These are phyloP conservation scores for Salmacisia buchloeana DNA, from an alignment of 1,284 basidiomycete species.

Conservation along the genomic window DNA sequence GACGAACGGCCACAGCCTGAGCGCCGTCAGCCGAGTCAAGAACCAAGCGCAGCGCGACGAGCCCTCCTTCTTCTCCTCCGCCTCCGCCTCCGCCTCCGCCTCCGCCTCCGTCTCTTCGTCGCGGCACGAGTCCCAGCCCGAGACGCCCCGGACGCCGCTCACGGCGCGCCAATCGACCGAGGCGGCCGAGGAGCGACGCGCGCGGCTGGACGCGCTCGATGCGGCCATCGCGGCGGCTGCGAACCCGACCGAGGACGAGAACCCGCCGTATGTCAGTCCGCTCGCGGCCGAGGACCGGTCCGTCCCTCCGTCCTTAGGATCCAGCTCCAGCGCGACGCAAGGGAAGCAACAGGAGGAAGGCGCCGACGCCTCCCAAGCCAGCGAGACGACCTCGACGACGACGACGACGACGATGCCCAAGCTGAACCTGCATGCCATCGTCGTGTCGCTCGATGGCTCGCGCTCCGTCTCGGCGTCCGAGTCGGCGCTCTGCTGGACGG, in stretches of 20 bases:
- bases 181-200: neutral
- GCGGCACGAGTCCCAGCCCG: too few relatives aligned
- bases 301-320: conserved; percentile 26
- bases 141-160: too few relatives aligned
- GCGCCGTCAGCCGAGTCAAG: too few relatives aligned
- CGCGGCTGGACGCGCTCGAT: conserved; percentile 4
- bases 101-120: neutral
- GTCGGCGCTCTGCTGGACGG: conserved; percentile 22
- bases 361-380: too few relatives aligned
- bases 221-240: conserved; percentile 2
- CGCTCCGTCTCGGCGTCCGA: conserved; percentile 28
- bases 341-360: too few relatives aligned
- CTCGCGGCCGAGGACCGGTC: conserved; percentile 15
- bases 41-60: neutral
- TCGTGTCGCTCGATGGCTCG: conserved; percentile 47
- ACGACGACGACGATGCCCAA: neutral
- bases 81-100: neutral
- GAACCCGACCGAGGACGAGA: conserved; percentile 8
- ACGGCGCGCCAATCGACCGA: neutral
- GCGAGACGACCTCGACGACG: neutral
- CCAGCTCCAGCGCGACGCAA: too few relatives aligned
- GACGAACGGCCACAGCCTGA: too few relatives aligned
- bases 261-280: neutral
- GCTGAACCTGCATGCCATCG: conserved; percentile 39
- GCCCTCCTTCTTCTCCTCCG: neutral